phyloP scores from a whole-genome alignment of 2,329 filamentous ascomycete genomes.

The Xylaria sp. region DNA sequence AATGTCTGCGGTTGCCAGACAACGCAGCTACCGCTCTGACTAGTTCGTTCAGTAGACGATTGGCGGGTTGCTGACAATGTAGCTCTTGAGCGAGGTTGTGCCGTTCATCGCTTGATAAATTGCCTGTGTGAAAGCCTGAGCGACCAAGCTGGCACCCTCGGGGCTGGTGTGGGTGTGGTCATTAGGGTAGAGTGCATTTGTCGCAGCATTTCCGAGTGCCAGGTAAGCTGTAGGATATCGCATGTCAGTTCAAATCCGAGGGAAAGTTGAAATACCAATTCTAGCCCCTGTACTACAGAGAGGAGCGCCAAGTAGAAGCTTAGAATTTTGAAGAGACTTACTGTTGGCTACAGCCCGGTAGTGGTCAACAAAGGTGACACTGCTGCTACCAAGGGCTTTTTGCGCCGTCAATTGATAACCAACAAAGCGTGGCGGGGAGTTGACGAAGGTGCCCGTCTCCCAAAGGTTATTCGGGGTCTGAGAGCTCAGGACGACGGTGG shows the following conservation, averaged over 20 bases:
- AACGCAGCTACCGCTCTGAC: too few species aligned
- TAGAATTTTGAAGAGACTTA: slow-evolving; percentile 3
- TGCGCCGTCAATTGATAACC: slow-evolving; percentile 48
- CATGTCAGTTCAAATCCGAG: not conserved
- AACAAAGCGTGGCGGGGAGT: slow-evolving; percentile 59
- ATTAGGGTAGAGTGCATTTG: slow-evolving; percentile 59
- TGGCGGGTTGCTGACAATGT: slow-evolving; percentile 28
- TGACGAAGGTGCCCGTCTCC: slow-evolving; percentile 58
- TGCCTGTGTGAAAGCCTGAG: slow-evolving; percentile 62
- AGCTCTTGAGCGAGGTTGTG: slow-evolving; percentile 30
- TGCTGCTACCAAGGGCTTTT: slow-evolving; percentile 18
- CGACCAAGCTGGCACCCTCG: slow-evolving; percentile 57
- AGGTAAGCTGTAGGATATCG: slow-evolving; percentile 46
- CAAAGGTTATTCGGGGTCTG: slow-evolving; percentile 68
- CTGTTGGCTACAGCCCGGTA: slow-evolving; percentile 56
- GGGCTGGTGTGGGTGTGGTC: slow-evolving; percentile 67
- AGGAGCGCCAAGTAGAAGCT: not conserved
- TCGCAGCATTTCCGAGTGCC: slow-evolving; percentile 50
- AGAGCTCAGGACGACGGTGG: slow-evolving; percentile 62
- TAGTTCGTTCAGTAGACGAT: slow-evolving; percentile 24
- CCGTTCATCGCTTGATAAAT: slow-evolving; percentile 36
- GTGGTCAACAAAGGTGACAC: slow-evolving; percentile 62
- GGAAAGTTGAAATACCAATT: not conserved
- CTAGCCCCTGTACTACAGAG: too few species aligned
- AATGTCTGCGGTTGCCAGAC: too few species aligned